A percentile compares a stretch with the other conserved stretches of the same genome.
phyloP scores from a whole-genome alignment of 768 basidiomycete genomes.

The Mycena epipterygia region DNA sequence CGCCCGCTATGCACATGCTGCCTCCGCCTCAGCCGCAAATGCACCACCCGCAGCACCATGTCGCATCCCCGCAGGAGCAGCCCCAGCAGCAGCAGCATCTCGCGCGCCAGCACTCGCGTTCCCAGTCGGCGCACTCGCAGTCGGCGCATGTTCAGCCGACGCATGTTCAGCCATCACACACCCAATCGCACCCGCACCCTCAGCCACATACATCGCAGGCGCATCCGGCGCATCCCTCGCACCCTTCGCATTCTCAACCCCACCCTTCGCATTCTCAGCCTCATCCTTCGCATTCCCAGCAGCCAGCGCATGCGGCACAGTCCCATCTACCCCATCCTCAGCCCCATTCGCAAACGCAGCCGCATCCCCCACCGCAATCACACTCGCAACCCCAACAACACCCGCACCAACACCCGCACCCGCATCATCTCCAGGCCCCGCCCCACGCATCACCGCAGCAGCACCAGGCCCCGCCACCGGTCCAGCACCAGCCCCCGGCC shows the following conservation, averaged over 20 bases:
- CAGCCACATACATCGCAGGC: neutral
- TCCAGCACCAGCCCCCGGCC: constrained; percentile 38
- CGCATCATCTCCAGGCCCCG: constrained; percentile 7
- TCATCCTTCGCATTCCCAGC: neutral
- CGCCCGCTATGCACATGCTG: neutral
- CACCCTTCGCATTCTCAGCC: constrained; percentile 17
- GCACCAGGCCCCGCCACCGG: constrained; percentile 35
- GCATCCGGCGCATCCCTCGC: neutral
- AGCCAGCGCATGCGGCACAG: no score
- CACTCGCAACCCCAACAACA: constrained; percentile 13
- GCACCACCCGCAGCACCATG: constrained; percentile 6
- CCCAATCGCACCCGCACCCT: neutral
- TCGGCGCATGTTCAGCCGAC: constrained; percentile 4
- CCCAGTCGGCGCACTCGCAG: constrained; percentile 17
- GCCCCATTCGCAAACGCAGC: neutral
- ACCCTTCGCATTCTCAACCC: constrained; percentile 1
- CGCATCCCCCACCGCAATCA: constrained; percentile 1
- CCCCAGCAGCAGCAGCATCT: constrained; percentile 12
- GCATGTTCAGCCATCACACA: neutral
- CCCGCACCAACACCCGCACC: constrained; percentile 14
- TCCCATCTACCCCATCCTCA: no score
- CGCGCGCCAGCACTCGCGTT: constrained; percentile 21
- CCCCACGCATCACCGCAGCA: constrained; percentile 13
- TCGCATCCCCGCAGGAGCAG: constrained; percentile 24
- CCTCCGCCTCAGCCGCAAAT: constrained; percentile 10